Percentiles rank a stretch among this genome's conserved stretches.
Conservation (phyloP, 106 monocot species). For the Cymbidium sinense region DNA sequence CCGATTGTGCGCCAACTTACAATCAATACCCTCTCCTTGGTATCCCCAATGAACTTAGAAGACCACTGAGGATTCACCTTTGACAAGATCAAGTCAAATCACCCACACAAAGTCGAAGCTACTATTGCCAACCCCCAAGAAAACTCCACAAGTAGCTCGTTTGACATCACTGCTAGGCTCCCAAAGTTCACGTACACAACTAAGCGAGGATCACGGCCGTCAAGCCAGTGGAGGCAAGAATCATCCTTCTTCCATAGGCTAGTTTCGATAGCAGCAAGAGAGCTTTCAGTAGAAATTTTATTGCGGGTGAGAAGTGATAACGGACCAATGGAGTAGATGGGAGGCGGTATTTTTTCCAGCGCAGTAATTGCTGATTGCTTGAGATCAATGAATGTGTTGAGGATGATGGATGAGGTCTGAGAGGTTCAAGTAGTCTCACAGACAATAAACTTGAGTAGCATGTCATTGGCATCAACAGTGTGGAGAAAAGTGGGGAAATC, state of each 20-base stretch:
- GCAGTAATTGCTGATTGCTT: not conserved
- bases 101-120: conserved; percentile 23
- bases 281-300: not conserved
- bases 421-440: not conserved
- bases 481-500: conserved; percentile 8
- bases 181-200: too few species aligned
- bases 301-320: not conserved
- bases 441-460: not conserved
- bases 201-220: too few species aligned
- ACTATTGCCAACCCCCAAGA: conserved; percentile 34
- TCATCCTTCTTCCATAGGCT: conserved; percentile 46
- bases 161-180: conserved; percentile 16
- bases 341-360: not conserved
- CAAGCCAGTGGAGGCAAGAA: too few species aligned
- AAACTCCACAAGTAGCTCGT: conserved; percentile 23
- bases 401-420: not conserved
- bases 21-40: conserved; percentile 19
- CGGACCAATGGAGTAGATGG: not conserved
- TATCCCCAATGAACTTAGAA: conserved; percentile 14
- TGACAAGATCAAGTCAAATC: conserved; percentile 32
- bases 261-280: not conserved
- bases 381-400: too few species aligned
- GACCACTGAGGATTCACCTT: conserved; percentile 10
- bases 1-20: conserved; percentile 45
- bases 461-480: conserved; percentile 3